Base-by-base conservation (phyloP, 2,329 filamentous ascomycete species). In the Epicoccum nigrum region DNA sequence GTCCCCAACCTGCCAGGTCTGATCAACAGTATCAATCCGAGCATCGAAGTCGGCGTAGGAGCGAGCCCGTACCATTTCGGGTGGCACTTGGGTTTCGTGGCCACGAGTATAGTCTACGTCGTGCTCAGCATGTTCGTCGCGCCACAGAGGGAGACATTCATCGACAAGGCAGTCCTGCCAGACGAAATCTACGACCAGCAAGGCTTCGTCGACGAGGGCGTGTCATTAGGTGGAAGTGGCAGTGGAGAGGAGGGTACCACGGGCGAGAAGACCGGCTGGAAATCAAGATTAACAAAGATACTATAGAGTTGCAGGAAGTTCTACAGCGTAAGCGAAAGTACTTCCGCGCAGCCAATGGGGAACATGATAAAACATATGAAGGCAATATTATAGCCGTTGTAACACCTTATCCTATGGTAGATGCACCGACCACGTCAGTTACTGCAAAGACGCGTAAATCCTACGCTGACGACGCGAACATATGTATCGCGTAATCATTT, bases 31-130 rank as follows among this genome's bases (percentile, higher is more conserved):
- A 74, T 79, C 45, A 78, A 77, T 43, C 54, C 70, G 0, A 63
- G 47, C 12, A 72, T 79, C 15, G 58, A 70, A 2, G 71, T 76
- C 0, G 78, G 78, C 0, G 71, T 73, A 0, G 85, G 86, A 0
- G 72, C 77, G 0, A 68, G 74, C 33, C 79, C 86, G 4, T 88
- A 87, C 63, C 78, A 81, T 20, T 85, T 88, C 63, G 84, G 86
- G n/a, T 88, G 85, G 81, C 64, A 88, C 15, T 77, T 86, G 40
- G 86, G 85, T 0, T 87, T 88, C 56, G 72, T 79, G 8, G 75
- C 69, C 0, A 83, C 82, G 7, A 79, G 81, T 16, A 41, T 83
- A 3, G 76, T 87, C 0, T 88, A 88, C 69, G 72, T 81, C 8
- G 60, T 55, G 0, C 60, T 87, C 16, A 81, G 76, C 39, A 73